Conservation (phyloP, 805 yeast species). For the Komagataella ulmi region DNA sequence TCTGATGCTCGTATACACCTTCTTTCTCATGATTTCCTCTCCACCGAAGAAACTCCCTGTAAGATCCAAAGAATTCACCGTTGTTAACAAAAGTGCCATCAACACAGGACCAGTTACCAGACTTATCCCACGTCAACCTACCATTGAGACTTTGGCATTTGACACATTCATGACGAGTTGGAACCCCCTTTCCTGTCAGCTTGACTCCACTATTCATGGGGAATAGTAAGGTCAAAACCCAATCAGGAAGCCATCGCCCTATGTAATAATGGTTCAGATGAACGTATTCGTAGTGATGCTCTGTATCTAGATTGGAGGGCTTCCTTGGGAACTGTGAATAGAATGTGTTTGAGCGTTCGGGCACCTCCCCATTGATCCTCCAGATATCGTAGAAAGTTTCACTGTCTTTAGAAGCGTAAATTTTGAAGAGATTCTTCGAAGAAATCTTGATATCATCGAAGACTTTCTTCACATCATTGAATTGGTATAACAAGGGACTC, state of each 20-base stretch:
- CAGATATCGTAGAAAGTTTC: conserved; percentile 14
- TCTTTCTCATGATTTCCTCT: neutral
- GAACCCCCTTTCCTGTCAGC: conserved; percentile 15
- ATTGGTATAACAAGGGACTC: conserved; percentile 3
- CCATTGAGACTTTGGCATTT: conserved; percentile 16
- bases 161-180: conserved; percentile 17
- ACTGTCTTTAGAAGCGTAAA: conserved; percentile 13
- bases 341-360: conserved; percentile 14
- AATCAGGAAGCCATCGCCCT: conserved; percentile 19
- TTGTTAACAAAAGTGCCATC: neutral
- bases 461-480: conserved; percentile 1
- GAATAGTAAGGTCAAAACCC: conserved; percentile 11
- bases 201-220: conserved; percentile 12
- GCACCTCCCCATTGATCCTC: conserved; percentile 14
- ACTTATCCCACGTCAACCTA: conserved; percentile 13
- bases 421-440: conserved; percentile 5
- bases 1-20: neutral
- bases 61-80: conserved; percentile 4
- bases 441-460: conserved; percentile 1
- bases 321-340: conserved; percentile 19
- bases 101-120: conserved; percentile 18
- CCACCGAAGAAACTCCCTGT: conserved; percentile 2
- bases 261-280: conserved; percentile 18
- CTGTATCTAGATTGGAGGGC: conserved; percentile 16
- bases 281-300: conserved; percentile 15